Percentiles rank a stretch among this genome's conserved stretches.
phyloP scores from a whole-genome alignment of 2,329 filamentous ascomycete species.

The Colletotrichum truncatum region DNA sequence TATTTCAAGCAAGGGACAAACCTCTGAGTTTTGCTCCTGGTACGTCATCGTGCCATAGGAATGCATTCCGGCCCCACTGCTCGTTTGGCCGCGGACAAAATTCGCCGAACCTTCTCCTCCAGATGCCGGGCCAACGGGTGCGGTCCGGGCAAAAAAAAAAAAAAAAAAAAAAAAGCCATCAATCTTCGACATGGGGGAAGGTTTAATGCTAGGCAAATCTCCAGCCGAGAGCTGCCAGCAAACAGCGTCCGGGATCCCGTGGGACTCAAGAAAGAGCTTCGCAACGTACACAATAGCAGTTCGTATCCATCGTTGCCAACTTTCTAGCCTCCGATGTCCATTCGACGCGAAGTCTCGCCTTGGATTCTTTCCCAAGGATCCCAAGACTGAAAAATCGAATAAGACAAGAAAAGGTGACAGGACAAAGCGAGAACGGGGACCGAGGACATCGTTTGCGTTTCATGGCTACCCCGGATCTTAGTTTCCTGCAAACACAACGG shows the following conservation, averaged over 20 bases:
- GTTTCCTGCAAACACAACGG: background rate
- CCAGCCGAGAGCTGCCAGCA: no score
- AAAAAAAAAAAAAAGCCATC: background rate
- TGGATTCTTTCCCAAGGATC: slow-evolving; percentile 4
- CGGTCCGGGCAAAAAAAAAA: background rate
- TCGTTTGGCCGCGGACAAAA: slow-evolving; percentile 6
- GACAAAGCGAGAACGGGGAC: slow-evolving; percentile 1
- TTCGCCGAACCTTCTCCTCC: background rate
- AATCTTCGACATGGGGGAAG: background rate
- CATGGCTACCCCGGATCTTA: slow-evolving; percentile 9
- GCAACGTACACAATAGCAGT: no score
- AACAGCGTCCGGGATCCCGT: no score
- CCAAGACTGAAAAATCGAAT: slow-evolving; percentile 6
- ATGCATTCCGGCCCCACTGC: slow-evolving; percentile 13
- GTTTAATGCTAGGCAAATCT: no score
- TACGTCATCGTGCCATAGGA: slow-evolving; percentile 14
- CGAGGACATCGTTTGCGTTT: slow-evolving; percentile 3
- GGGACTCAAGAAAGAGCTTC: no score
- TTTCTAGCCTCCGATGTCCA: background rate
- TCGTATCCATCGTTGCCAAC: background rate
- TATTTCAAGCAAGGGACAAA: background rate
- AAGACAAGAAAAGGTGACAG: background rate
- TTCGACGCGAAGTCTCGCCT: background rate
- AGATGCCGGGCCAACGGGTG: background rate
- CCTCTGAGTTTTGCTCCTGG: background rate